Evolutionary conservation across 169 alveolate species (phyloP).

Genomic region (Plasmodium sp.): DNA sequence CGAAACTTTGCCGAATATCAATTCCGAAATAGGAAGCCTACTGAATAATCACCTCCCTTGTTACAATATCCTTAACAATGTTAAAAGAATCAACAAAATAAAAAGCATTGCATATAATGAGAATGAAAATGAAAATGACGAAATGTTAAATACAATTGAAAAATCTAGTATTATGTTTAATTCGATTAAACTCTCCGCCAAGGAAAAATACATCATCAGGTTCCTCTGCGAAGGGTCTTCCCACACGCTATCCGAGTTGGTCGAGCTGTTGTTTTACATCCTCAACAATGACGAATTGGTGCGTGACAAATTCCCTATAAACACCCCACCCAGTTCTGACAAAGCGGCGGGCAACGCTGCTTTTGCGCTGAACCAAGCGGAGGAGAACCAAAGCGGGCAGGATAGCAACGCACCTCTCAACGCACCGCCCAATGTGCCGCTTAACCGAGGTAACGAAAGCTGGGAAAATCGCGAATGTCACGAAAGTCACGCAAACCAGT

Average conservation of each 20-base stretch:
- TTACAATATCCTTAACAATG: constrained; percentile 36
- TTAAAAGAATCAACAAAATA: constrained; percentile 57
- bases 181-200: constrained; percentile 19
- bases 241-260: constrained; percentile 23
- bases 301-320: constrained; percentile 20
- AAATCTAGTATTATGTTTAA: constrained; percentile 57
- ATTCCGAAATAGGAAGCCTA: constrained; percentile 13
- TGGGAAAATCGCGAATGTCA: too few species aligned
- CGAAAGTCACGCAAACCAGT: neutral
- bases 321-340: neutral
- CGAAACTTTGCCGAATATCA: constrained; percentile 23
- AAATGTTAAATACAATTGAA: constrained; percentile 49
- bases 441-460: neutral
- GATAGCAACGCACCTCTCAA: neutral
- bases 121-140: constrained; percentile 24
- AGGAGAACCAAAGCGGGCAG: neutral
- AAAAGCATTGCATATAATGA: constrained; percentile 40
- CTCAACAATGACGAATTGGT: constrained; percentile 49
- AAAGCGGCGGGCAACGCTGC: neutral
- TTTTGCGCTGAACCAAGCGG: neutral
- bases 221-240: constrained; percentile 63
- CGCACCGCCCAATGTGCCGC: neutral
- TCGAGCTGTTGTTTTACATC: constrained; percentile 37
- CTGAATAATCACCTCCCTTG: constrained; percentile 54
- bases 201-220: constrained; percentile 51